phyloP scores from a whole-genome alignment of 129 eudicot genomes.

The Gnaphalium uliginosum region DNA sequence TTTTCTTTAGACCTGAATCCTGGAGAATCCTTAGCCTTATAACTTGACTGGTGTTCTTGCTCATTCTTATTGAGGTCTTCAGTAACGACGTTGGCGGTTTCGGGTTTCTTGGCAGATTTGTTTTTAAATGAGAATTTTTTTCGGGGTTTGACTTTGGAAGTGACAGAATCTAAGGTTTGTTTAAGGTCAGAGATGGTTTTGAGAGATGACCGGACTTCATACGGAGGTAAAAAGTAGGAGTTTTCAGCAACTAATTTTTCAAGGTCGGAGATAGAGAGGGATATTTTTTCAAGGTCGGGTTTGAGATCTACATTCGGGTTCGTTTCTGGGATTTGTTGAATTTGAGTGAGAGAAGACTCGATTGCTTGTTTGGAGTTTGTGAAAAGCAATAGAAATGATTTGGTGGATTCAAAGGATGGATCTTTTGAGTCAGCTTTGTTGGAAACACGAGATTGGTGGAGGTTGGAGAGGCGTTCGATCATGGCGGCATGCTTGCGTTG shows the following conservation, averaged over 20 bases:
- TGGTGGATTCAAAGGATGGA: constrained; percentile 57
- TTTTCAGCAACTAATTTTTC: constrained; percentile 71
- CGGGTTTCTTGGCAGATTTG: constrained; percentile 41
- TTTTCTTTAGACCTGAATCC: constrained; percentile 60
- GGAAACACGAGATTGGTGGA: constrained; percentile 62
- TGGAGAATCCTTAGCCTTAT: constrained; percentile 43
- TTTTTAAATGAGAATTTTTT: constrained; percentile 73
- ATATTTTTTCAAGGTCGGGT: constrained; percentile 50
- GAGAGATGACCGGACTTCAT: constrained; percentile 74
- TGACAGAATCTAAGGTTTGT: constrained; percentile 49
- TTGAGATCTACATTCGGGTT: constrained; percentile 38
- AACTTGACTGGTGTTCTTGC: constrained; percentile 16
- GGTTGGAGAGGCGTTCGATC: constrained; percentile 74
- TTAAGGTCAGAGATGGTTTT: constrained; percentile 53
- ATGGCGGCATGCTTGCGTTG: constrained; percentile 77
- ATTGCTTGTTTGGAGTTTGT: constrained; percentile 59
- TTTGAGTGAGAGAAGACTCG: constrained; percentile 45
- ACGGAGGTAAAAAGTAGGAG: constrained; percentile 78
- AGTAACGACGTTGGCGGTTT: neutral
- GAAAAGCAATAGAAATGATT: constrained; percentile 64
- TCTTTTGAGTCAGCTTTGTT: constrained; percentile 28
- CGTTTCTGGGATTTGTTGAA: constrained; percentile 35
- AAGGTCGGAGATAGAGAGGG: constrained; percentile 57
- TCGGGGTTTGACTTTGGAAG: constrained; percentile 58
- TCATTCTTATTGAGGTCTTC: neutral